Conservation (phyloP, 805 yeast species). For the Kodamaea nitidulidarum region DNA sequence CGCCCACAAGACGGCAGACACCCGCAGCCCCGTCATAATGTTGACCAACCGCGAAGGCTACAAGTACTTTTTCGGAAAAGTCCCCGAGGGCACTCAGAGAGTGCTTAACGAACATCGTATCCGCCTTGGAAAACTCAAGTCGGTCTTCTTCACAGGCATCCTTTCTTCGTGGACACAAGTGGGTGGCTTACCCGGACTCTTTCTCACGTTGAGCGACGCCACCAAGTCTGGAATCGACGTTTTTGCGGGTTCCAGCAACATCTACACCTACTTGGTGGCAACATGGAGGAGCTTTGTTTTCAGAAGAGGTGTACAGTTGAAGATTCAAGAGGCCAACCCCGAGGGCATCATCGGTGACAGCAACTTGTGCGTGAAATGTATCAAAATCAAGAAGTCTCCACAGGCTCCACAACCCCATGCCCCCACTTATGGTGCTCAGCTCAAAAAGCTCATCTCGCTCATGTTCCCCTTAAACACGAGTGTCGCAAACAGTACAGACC, state of each 20-base stretch:
- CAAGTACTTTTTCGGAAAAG: constrained; percentile 67
- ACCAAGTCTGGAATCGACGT: constrained; percentile 57
- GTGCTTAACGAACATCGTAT: constrained; percentile 57
- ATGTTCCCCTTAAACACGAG: constrained; percentile 58
- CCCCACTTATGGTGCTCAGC: constrained; percentile 11
- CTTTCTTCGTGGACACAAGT: constrained; percentile 64
- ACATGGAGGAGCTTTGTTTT: constrained; percentile 88
- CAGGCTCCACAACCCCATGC: neutral
- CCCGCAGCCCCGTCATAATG: constrained; percentile 52
- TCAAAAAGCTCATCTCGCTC: constrained; percentile 39
- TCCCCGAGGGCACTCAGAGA: constrained; percentile 87
- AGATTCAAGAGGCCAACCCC: constrained; percentile 29
- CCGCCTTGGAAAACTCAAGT: constrained; percentile 53
- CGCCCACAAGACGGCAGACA: constrained; percentile 50
- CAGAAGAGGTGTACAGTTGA: constrained; percentile 62
- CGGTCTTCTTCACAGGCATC: constrained; percentile 76
- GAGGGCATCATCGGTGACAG: constrained; percentile 31
- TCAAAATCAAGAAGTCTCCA: constrained; percentile 21
- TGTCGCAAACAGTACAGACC: constrained; percentile 33
- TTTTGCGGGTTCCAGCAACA: constrained; percentile 37
- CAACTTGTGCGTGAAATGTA: constrained; percentile 35
- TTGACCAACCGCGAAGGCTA: constrained; percentile 48
- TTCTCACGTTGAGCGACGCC: constrained; percentile 77
- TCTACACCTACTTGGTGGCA: constrained; percentile 51
- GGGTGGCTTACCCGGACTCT: constrained; percentile 90